Evolutionary conservation across 2,329 filamentous ascomycete genomes (phyloP), one percentile per base, ranked within the genome.

Genomic region (Eutypella sp.): DNA sequence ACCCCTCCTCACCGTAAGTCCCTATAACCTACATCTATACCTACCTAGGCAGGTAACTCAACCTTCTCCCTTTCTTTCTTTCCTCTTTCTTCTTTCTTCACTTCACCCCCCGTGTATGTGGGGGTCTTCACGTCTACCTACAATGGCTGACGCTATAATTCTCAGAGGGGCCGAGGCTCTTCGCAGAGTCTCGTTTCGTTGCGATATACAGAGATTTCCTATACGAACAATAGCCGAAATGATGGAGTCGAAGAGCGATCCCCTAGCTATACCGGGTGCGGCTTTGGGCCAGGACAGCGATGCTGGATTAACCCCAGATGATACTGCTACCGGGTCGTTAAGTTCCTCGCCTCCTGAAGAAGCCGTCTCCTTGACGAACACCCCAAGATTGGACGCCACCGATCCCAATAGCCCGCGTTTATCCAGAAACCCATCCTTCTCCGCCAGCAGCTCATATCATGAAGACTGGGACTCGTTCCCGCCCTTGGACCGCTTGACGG

Each of bases 381-480:
- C 79, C 7, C 75, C 74, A 44, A 69, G 69, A n/a, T 57, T 78
- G n/a, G 72, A 67, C 31, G 72, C 72, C 24, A 68, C 64, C 40
- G 65, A 66, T 13, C 62, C 67, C 43, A 73, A 65, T 37, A 84
- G 75, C 59, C 71, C 81, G 41, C 60, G 73, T 52, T 70, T 90
- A 40, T 95, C 90, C 7, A 81, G 90, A 48, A 85, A 87, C 45
- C 76, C 79, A 15, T 95, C 90, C 15, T 90, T 90, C 65, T 90
- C 88, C n/a, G 84, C 81, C 41, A 89, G 84, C 66, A 89, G 84
- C 64, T 85, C 82, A n/a, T 89, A 89, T 59, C 87, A 93, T 47
- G 88, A 93, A 57, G 89, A 92, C 62, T 93, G 88, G 79, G 89
- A 95, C 51, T 75, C 82, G 19, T 87, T 95, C 51, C 89, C 91